Evolutionary conservation across 2,329 filamentous ascomycete genomes (phyloP).

Genomic region (Arachnomyces sp.): DNA sequence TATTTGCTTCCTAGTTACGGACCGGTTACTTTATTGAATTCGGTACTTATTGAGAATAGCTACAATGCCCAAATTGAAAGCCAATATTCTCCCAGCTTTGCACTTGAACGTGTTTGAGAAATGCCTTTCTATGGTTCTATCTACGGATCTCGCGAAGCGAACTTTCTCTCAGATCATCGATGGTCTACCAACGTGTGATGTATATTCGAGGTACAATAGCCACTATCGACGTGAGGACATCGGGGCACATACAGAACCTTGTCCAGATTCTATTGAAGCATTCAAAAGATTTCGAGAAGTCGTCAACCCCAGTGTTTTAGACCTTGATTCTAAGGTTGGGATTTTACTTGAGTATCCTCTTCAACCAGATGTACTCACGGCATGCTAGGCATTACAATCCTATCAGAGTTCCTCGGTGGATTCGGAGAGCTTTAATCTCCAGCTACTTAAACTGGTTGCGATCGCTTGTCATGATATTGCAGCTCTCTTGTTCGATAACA

Average conservation of each 20-base stretch:
- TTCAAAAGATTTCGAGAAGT: not conserved
- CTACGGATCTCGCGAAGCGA: no score
- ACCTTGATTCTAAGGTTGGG: no score
- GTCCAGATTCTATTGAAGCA: not conserved
- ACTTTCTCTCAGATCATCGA: constrained; percentile 7
- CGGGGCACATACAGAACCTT: not conserved
- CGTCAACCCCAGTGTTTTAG: not conserved
- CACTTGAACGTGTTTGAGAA: no score
- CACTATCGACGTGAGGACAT: not conserved
- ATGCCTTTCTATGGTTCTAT: no score
- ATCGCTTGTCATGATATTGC: constrained; percentile 4
- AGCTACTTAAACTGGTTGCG: constrained; percentile 6
- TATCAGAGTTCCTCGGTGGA: constrained; percentile 3
- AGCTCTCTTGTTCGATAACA: constrained; percentile 25
- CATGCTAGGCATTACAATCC: constrained; percentile 3
- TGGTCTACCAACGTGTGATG: constrained; percentile 1
- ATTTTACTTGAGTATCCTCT: no score
- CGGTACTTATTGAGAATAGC: no score
- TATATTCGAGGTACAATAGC: not conserved
- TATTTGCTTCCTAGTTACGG: no score
- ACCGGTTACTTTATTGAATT: no score
- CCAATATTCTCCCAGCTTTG: no score
- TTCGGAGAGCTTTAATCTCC: constrained; percentile 3
- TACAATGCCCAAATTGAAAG: no score
- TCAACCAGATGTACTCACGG: no score